phyloP scores from a whole-genome alignment of 2,329 filamentous ascomycete genomes.

The Diplocarpon mali region DNA sequence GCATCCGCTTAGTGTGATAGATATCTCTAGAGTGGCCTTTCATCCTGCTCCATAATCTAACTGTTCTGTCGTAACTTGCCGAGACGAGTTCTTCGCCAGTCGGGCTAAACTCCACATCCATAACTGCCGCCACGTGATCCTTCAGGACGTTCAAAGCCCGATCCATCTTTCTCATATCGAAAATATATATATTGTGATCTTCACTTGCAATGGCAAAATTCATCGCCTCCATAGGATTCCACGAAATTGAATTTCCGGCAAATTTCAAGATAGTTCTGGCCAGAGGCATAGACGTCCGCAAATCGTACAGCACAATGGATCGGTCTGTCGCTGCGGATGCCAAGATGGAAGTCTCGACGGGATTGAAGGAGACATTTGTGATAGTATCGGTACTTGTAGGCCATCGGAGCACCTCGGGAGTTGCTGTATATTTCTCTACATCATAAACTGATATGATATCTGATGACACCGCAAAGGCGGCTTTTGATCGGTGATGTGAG shows the following conservation, averaged over 20 bases:
- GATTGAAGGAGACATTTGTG: conserved; percentile 79
- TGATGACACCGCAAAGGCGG: conserved; percentile 71
- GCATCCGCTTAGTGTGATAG: conserved; percentile 97
- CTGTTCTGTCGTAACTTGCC: conserved; percentile 77
- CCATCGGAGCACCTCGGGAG: conserved; percentile 76
- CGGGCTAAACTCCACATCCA: conserved; percentile 92
- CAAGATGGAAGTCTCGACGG: conserved; percentile 83
- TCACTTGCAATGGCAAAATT: conserved; percentile 90
- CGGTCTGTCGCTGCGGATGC: conserved; percentile 79
- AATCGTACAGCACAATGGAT: conserved; percentile 80
- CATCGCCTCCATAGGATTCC: conserved; percentile 96
- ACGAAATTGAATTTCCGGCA: conserved; percentile 71
- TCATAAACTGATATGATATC: conserved; percentile 82
- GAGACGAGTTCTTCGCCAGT: conserved; percentile 90
- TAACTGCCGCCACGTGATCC: conserved; percentile 81
- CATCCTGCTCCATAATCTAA: conserved; percentile 73
- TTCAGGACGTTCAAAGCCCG: conserved; percentile 82
- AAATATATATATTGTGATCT: conserved; percentile 55
- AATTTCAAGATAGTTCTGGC: conserved; percentile 73
- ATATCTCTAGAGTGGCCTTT: conserved; percentile 81
- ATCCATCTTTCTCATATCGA: conserved; percentile 87
- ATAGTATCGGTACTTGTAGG: conserved; percentile 86
- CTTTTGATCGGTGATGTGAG: conserved; percentile 68
- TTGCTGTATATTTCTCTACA: conserved; percentile 66
- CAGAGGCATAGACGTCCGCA: conserved; percentile 75